Evolutionary conservation across 208 protist genomes (phyloP).

Genomic region (Porcisia deanei): DNA sequence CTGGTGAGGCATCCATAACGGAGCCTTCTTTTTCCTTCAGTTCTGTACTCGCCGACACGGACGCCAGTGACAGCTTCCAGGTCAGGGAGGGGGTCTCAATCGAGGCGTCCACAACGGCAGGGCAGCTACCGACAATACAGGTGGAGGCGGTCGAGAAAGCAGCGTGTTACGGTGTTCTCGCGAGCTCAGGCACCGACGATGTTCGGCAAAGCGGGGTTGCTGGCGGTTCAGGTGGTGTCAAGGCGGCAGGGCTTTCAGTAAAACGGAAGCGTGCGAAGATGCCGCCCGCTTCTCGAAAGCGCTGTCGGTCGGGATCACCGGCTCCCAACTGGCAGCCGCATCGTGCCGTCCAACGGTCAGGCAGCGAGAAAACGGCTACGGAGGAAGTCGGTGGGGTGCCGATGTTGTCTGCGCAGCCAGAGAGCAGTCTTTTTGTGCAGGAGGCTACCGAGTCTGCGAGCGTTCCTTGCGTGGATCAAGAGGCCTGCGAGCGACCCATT

Average conservation of each 20-base stretch:
- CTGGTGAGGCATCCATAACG: not conserved
- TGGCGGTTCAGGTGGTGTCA: too few species aligned
- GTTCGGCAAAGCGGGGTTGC: not conserved
- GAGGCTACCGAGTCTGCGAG: not conserved
- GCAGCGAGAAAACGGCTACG: not conserved
- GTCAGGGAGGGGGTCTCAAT: not conserved
- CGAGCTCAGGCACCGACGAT: not conserved
- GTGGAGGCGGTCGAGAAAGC: not conserved
- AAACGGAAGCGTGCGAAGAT: not conserved
- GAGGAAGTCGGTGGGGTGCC: not conserved
- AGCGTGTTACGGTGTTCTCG: not conserved
- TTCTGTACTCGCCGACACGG: not conserved
- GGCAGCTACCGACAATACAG: not conserved
- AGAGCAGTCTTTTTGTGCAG: not conserved
- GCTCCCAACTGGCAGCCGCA: not conserved
- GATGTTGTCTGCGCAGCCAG: not conserved
- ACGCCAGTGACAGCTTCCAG: not conserved
- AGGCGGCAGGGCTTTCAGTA: not conserved
- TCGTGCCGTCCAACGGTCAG: not conserved
- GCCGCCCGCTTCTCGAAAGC: constrained; percentile 14
- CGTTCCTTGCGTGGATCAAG: not conserved
- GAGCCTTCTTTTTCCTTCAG: not conserved
- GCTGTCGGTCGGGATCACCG: constrained; percentile 1
- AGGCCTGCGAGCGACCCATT: not conserved
- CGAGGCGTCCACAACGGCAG: not conserved